Evolutionary conservation across 2,329 filamentous ascomycete genomes (phyloP).

Genomic region (Aspergillus fructus): DNA sequence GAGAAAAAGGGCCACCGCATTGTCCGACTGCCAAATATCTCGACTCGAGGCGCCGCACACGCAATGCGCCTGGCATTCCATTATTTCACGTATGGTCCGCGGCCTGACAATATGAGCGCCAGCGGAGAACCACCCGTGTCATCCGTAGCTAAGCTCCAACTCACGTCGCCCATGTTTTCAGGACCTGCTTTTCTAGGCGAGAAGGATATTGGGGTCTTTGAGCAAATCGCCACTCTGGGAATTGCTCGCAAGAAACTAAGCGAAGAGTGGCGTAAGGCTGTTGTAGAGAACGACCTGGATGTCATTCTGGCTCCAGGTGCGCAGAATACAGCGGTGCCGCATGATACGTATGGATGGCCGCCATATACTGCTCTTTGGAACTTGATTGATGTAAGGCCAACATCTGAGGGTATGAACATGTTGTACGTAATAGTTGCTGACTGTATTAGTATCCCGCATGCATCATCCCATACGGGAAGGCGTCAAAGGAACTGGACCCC

Average conservation of each 20-base stretch:
- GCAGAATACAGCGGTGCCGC: slow-evolving; percentile 2
- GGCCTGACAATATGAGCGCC: not conserved
- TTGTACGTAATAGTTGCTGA: not conserved
- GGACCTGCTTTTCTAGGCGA: not conserved
- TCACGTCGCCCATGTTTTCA: slow-evolving; percentile 2
- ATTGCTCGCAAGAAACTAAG: not conserved
- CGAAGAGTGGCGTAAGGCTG: not conserved
- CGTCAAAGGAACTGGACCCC: slow-evolving; percentile 39
- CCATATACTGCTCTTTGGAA: slow-evolving; percentile 4
- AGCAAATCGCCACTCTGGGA: not conserved
- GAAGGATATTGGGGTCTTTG: not conserved
- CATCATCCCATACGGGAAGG: slow-evolving; percentile 2
- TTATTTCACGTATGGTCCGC: not conserved
- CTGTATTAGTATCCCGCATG: not conserved
- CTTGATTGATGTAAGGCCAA: slow-evolving; percentile 26
- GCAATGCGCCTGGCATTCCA: not conserved
- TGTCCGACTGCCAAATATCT: not conserved
- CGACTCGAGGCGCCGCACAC: not conserved
- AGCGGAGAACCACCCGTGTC: not conserved
- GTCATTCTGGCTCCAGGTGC: slow-evolving; percentile 2
- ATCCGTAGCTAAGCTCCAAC: not conserved
- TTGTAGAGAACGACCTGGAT: not conserved
- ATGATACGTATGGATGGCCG: slow-evolving; percentile 5
- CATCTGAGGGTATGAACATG: slow-evolving; percentile 34
- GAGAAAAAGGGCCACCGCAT: not conserved